phyloP scores from a whole-genome alignment of 2,329 filamentous ascomycete genomes.

The Penicillium sp. region DNA sequence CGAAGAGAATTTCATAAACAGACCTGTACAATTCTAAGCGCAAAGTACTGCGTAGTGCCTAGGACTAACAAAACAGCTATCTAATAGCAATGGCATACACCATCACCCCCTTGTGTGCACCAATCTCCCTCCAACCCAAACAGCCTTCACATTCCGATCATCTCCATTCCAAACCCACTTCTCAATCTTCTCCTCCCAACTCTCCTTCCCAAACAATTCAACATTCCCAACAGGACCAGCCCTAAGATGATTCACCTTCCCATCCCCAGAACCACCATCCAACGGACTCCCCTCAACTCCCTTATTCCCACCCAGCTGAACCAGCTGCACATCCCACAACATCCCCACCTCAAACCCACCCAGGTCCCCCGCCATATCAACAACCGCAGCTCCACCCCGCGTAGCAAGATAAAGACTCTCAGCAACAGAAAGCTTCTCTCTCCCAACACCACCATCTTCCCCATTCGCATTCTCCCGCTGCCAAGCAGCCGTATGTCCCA shows the following conservation, averaged over 20 bases:
- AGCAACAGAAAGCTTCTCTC: conserved; percentile 70
- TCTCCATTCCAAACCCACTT: conserved; percentile 97
- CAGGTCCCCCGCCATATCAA: conserved; percentile 67
- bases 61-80: neutral
- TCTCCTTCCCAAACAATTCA: conserved; percentile 88
- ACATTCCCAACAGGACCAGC: conserved; percentile 60
- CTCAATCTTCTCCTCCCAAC: conserved; percentile 76
- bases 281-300: conserved; percentile 20
- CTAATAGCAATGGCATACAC: neutral
- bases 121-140: conserved; percentile 82
- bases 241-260: conserved; percentile 27
- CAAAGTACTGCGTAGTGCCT: neutral
- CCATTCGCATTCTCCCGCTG: conserved; percentile 26
- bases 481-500: conserved; percentile 45
- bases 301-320: conserved; percentile 57
- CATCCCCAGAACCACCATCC: neutral
- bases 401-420: conserved; percentile 86
- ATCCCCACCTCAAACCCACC: conserved; percentile 82
- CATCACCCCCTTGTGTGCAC: conserved; percentile 57
- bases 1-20: neutral
- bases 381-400: conserved; percentile 75
- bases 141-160: conserved; percentile 80
- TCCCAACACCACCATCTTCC: conserved; percentile 37
- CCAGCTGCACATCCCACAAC: conserved; percentile 86
- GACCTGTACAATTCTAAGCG: neutral